Evolutionary conservation across 345 rosid genomes (phyloP), one percentile per base, ranked within the genome.

Genomic region (Rubroshorea leprosula): DNA sequence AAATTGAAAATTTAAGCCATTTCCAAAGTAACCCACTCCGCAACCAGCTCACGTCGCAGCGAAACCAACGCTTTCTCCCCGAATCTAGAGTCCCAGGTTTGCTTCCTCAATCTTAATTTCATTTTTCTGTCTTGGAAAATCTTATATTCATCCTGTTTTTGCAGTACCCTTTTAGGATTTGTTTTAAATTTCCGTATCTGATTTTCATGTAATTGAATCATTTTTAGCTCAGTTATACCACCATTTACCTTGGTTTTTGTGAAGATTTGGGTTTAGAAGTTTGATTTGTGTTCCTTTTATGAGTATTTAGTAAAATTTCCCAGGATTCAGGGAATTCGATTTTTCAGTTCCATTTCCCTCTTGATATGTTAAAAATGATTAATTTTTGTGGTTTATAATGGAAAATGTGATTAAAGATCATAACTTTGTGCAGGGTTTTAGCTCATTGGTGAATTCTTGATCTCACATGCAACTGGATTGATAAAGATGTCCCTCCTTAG

Each of bases 401-500:
- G 11, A n/a, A n/a, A n/a, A 35, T 35, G 5, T 35, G 41, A 35
- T 35, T 35, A 35, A 35, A 35, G 41, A 1, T 3, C 12, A 35
- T 1, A 2, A 35, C 3, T 35, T 35, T 35, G 41, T 35, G 41
- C 31, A 59, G 53, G 63, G 26, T 55, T 70, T 55, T 23, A n/a
- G 64, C 59, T 39, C 61, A 49, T 51, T 62, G 20, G 44, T 9
- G 23, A 45, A 44, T 44, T 7, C 4, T 2, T 6, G 16, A 10
- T 8, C 47, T n/a, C 47, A 10, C 47, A 46, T 69, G 69, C 47
- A 46, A 51, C 54, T 63, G 51, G 47, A 57, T 62, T 41, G 63
- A 31, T 55, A 12, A 49, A 61, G 50, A 93, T 93, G 99, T 83
- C 96, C 19, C 86, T 89, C 7, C 74, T 93, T 22, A 85, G 99